A percentile compares a stretch with the other conserved stretches of the same genome.
phyloP scores from a whole-genome alignment of 2,329 filamentous ascomycete genomes.

The Didymella pomorum region DNA sequence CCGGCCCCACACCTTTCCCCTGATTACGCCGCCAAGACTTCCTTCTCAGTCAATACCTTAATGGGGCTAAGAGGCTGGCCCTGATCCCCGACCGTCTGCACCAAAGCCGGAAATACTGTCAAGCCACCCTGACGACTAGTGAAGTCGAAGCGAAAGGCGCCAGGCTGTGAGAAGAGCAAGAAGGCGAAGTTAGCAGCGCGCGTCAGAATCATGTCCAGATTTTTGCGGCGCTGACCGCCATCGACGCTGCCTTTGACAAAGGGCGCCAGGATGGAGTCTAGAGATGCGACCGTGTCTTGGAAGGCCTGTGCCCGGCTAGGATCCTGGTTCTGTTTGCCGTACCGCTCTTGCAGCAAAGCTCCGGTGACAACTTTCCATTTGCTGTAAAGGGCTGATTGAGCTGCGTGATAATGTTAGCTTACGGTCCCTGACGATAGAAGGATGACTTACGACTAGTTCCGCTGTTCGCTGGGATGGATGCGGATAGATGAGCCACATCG shows the following conservation, averaged over 20 bases:
- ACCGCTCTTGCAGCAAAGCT: conserved; percentile 25
- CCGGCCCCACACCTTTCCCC: neutral
- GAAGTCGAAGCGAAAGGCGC: conserved; percentile 41
- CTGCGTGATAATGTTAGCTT: conserved; percentile 17
- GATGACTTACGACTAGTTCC: neutral
- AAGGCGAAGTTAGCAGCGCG: conserved; percentile 40
- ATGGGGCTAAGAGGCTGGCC: conserved; percentile 28
- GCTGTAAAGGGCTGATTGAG: conserved; percentile 27
- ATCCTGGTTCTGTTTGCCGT: conserved; percentile 15
- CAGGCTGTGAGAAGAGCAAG: conserved; percentile 44
- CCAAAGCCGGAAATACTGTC: conserved; percentile 39
- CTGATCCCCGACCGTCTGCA: conserved; percentile 38
- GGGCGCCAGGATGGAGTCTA: conserved; percentile 35
- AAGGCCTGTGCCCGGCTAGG: conserved; percentile 17
- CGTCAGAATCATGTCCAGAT: conserved; percentile 43
- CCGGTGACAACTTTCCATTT: conserved; percentile 40
- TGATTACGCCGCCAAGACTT: conserved; percentile 19
- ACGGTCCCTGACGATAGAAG: rapidly evolving
- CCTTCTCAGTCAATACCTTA: conserved; percentile 28
- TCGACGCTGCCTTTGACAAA: conserved; percentile 30
- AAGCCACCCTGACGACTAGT: conserved; percentile 20
- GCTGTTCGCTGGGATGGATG: neutral
- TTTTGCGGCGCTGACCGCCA: conserved; percentile 29
- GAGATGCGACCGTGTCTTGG: conserved; percentile 17
- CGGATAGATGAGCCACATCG: conserved; percentile 16